Base-by-base conservation (phyloP, 2,329 filamentous ascomycete species). In the Sporothrix variecibatus region DNA sequence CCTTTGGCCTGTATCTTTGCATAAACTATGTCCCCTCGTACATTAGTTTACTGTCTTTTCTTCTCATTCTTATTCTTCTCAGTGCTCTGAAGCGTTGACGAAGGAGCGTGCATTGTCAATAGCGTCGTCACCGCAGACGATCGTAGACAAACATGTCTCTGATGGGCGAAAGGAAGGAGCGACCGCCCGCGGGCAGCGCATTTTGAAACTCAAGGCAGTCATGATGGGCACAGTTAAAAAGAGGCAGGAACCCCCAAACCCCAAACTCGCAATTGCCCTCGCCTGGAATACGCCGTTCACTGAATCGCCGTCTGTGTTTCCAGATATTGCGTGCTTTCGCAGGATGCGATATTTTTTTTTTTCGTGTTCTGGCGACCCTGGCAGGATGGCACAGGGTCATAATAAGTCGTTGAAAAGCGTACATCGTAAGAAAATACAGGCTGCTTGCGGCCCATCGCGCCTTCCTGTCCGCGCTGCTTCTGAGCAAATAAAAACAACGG, bases 141-240 rank as follows among this genome's bases (percentile, higher is more conserved):
- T 40, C 60, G 40, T 26, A 46, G 31, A 23, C 20, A 23, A n/a
- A 28, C 28, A 31, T 49, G 60, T 28, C 8, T 56, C n/a, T 26
- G 20, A n/a, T 70, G 67, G n/a, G 17, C 49, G 34, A 70, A 70
- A 34, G 67, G 67, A 56, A 70, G 67, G 67, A 15, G 60, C 60
- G 60, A 65, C 60, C 60, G 38, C 8, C 51, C 43, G 43, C 43
- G 56, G 28, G 56, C 51, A 56, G 51, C 51, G 51, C 51, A 56
- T 20, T 15, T 49, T 49, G 43, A 49, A 49, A 49, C 12, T 2
- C 15, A 49, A 56, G n/a, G 56, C 15, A 34, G 34, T n/a, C 60
- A 43, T 15, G 60, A 65, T 60, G 11, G 60, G 60, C 60, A 40
- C n/a, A 40, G 60, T 43, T 6, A n/a, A 26, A 15, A 26, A 15